phyloP scores from a whole-genome alignment of 257 asterid species.

The Gentiana dahurica region DNA sequence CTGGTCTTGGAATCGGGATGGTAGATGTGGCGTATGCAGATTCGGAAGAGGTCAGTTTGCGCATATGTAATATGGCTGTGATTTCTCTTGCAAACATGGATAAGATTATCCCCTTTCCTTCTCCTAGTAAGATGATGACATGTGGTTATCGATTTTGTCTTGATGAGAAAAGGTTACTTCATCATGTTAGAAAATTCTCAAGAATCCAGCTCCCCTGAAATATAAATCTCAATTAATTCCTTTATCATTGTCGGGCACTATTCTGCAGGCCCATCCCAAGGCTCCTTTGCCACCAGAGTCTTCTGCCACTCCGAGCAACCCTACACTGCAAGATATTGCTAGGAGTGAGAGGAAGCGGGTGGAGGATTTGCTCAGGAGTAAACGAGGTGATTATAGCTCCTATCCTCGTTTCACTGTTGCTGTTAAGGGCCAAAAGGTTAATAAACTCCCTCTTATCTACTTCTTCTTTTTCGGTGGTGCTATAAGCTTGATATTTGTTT shows the following conservation, averaged over 20 bases:
- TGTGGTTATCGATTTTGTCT: too few relatives aligned
- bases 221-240: slow-evolving; percentile 7
- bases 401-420: slow-evolving; percentile 71
- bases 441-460: neutral
- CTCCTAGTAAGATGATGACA: too few relatives aligned
- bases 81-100: too few relatives aligned
- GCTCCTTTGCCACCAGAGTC: slow-evolving; percentile 23
- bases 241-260: slow-evolving; percentile 6
- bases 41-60: slow-evolving; percentile 43
- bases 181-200: too few relatives aligned
- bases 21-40: slow-evolving; percentile 58
- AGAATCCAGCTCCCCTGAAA: neutral
- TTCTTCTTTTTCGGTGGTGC: slow-evolving; percentile 5
- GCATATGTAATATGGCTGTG: neutral
- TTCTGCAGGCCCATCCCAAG: slow-evolving; percentile 36
- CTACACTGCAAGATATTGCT: slow-evolving; percentile 59
- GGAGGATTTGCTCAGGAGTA: slow-evolving; percentile 52
- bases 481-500: slow-evolving; percentile 5
- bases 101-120: too few relatives aligned
- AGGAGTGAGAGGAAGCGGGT: slow-evolving; percentile 52
- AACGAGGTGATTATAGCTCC: slow-evolving; percentile 48
- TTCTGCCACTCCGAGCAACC: slow-evolving; percentile 34
- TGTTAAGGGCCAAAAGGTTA: slow-evolving; percentile 81
- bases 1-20: slow-evolving; percentile 68
- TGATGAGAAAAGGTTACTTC: too few relatives aligned